These are phyloP conservation scores for Magnusiomyces paraingens DNA, from an alignment of 1,139 yeast genomes.

Conservation along the genomic window DNA sequence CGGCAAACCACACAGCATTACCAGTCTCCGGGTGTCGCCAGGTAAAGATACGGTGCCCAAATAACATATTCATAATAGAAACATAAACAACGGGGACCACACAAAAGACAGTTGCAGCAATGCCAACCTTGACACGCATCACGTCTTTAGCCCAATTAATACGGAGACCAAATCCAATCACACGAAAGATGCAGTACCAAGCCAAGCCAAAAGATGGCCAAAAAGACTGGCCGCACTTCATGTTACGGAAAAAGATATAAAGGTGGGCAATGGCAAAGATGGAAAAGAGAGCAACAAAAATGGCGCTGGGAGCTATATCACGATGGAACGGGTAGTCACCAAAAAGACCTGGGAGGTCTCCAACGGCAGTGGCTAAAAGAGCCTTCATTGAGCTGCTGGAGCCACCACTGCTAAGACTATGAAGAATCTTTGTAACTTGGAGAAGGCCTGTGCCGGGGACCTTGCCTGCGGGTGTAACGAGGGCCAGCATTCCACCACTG, in stretches of 20 bases:
- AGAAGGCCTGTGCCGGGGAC: conserved; percentile 21
- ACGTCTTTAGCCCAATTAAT: conserved; percentile 52
- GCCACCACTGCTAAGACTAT: conserved; percentile 9
- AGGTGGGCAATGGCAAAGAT: conserved; percentile 46
- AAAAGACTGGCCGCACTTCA: conserved; percentile 57
- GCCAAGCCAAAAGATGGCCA: conserved; percentile 51
- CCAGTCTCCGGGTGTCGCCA: conserved; percentile 83
- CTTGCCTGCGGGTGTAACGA: conserved; percentile 23
- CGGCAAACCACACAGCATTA: conserved; percentile 48
- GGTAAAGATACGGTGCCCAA: conserved; percentile 73
- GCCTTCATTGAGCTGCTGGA: conserved; percentile 9
- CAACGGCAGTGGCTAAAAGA: conserved; percentile 23
- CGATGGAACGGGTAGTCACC: conserved; percentile 56
- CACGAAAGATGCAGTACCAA: conserved; percentile 46
- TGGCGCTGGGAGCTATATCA: conserved; percentile 57
- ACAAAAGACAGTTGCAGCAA: conserved; percentile 54
- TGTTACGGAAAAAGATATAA: conserved; percentile 46
- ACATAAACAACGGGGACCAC: conserved; percentile 42
- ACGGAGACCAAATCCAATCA: conserved; percentile 57
- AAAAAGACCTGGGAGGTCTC: conserved; percentile 47
- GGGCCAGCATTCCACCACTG: conserved; percentile 13
- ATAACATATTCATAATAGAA: conserved; percentile 47
- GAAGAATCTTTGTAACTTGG: conserved; percentile 10
- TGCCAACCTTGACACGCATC: conserved; percentile 44
- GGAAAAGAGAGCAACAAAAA: conserved; percentile 51